Evolutionary conservation across 2,329 filamentous ascomycete genomes (phyloP).

Genomic region (Aciculosporium take): DNA sequence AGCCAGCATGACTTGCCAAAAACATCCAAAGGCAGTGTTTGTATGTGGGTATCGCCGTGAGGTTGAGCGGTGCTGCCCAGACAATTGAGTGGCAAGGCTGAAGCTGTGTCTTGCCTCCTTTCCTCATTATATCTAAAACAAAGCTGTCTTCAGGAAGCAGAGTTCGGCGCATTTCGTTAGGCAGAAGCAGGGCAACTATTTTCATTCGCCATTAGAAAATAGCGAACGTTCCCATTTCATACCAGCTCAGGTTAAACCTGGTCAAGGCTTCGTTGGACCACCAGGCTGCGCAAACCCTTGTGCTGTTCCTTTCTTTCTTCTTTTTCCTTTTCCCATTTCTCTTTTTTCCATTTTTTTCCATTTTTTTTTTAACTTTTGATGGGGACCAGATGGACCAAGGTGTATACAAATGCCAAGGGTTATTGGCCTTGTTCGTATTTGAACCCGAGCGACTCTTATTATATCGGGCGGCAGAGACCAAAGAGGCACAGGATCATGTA

Average conservation of each 20-base stretch:
- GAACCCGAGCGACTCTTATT: neutral
- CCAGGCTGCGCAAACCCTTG: too few species aligned
- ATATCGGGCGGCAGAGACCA: slow-evolving; percentile 1
- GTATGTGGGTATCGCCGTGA: neutral
- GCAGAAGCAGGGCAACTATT: neutral
- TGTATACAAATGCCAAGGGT: slow-evolving; percentile 1
- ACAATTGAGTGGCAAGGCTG: neutral
- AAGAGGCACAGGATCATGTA: neutral
- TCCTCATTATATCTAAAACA: neutral
- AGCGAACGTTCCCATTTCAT: too few species aligned
- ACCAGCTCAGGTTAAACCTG: too few species aligned
- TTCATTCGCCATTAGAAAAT: too few species aligned
- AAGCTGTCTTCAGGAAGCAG: neutral
- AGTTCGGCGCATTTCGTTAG: neutral
- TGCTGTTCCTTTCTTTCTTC: too few species aligned
- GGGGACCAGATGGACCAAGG: neutral
- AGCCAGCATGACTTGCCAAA: neutral
- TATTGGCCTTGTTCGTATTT: slow-evolving; percentile 1
- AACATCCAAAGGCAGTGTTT: neutral
- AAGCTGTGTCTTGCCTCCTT: neutral
- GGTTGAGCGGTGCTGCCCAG: too few species aligned
- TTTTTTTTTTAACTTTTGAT: too few species aligned
- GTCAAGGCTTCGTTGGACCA: too few species aligned
- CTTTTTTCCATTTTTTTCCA: too few species aligned
- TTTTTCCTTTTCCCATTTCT: too few species aligned